Conservation (phyloP, 2,329 filamentous ascomycete genomes). For the Curvularia spicifera region DNA sequence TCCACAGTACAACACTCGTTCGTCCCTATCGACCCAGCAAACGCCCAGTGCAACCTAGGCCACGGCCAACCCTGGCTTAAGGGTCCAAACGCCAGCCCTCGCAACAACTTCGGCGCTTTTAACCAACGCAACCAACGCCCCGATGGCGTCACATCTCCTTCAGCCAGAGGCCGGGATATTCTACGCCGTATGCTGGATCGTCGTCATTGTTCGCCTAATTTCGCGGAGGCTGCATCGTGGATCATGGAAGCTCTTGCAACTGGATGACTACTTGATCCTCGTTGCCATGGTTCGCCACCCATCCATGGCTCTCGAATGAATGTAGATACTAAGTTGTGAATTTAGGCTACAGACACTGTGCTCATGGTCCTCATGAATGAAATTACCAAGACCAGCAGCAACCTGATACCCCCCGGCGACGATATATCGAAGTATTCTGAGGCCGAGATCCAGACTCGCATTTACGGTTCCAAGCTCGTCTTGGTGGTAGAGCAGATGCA, state of each 20-base stretch:
- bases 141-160: constrained; percentile 34
- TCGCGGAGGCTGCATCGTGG: constrained; percentile 41
- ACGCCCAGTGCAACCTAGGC: constrained; percentile 5
- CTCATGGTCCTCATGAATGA: constrained; percentile 44
- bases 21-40: constrained; percentile 8
- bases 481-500: constrained; percentile 62
- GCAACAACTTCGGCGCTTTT: constrained; percentile 14
- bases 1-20: background rate
- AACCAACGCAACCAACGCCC: background rate
- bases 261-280: constrained; percentile 48
- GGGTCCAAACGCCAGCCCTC: constrained; percentile 6
- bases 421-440: constrained; percentile 42
- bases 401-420: constrained; percentile 45
- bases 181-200: constrained; percentile 45
- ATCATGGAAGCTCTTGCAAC: constrained; percentile 42
- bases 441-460: constrained; percentile 50
- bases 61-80: background rate
- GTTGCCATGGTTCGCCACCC: constrained; percentile 41
- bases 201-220: constrained; percentile 37
- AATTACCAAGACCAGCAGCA: constrained; percentile 43
- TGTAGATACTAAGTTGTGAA: constrained; percentile 11
- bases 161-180: constrained; percentile 45
- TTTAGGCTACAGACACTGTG: constrained; percentile 42
- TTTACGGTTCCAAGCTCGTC: constrained; percentile 63
- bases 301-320: background rate